phyloP scores from a whole-genome alignment of 345 rosid genomes.

The Citrus unshiu region DNA sequence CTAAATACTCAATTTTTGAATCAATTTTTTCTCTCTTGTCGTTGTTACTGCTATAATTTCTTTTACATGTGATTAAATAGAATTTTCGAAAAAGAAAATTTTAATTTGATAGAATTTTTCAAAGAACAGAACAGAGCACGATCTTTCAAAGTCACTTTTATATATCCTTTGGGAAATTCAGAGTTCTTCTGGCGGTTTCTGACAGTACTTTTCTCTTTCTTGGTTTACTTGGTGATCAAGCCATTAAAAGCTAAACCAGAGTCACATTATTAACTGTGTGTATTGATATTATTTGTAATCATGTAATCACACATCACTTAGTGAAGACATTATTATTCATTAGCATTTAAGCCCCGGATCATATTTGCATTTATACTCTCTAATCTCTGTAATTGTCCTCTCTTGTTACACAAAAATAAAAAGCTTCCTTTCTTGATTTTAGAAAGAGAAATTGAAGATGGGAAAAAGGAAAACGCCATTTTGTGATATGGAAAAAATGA shows the following conservation, averaged over 20 bases:
- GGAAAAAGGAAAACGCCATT: constrained; percentile 22
- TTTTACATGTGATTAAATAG: no score
- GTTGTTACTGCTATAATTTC: no score
- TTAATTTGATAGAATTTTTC: neutral
- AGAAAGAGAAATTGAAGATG: constrained; percentile 16
- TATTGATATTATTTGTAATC: neutral
- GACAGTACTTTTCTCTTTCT: neutral
- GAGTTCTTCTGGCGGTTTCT: neutral
- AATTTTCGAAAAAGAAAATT: no score
- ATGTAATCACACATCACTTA: neutral
- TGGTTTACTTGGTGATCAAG: neutral
- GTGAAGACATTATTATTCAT: no score
- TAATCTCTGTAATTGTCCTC: no score
- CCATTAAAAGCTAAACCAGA: neutral
- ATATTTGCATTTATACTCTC: no score
- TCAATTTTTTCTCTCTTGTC: no score
- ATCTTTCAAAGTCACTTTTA: neutral
- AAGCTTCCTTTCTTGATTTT: neutral
- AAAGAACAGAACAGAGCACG: neutral
- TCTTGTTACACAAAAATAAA: no score
- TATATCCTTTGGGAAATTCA: neutral
- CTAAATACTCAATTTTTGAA: no score
- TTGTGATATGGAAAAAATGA: constrained; percentile 26
- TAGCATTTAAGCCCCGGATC: neutral
- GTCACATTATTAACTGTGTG: neutral